Evolutionary conservation across 805 yeast genomes (phyloP), one percentile per base, ranked within the genome.

Genomic region (Yamadazyma nakazawae): DNA sequence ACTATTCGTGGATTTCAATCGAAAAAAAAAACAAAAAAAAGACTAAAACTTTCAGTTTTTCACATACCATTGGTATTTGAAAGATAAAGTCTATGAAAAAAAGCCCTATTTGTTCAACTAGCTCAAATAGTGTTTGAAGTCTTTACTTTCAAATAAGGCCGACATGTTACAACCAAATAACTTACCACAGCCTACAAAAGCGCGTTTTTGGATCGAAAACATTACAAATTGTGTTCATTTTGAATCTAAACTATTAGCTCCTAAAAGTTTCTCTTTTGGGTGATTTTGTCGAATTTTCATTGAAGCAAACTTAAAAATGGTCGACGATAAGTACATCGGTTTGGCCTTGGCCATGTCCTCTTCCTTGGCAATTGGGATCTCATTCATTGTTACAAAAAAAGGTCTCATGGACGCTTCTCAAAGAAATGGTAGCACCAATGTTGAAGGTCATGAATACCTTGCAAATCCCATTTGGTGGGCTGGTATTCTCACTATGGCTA

Each of bases 381-480:
- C 94, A 1, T 90, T 89, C 65, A 90, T 89, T 55, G 82, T 89
- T 62, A 89, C 97, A 24, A 89, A 89, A 64, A 84, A 85, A 61
- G 97, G 96, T 10, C 77, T 90, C 25, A 78, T 82, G 63, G 83
- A 83, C 48, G 85, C 92, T 1, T 75, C 85, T 13, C 72, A 75
- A 48, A 70, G 75, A 37, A 81, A 81, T 47, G 88, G 88, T 2
- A 72, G 76, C 31, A 45, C 42, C 19, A 64, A 57, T 46, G 88
- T 84, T 25, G 86, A 86, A 49, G 89, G 90, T n/a, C 81, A 75
- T 60, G 82, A 85, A 57, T 89, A 89, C 61, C 69, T 89, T 52
- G 81, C 78, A 54, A 88, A 86, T 62, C 96, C 97, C 11, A 79
- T 88, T 34, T 89, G 97, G 97, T 87, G 96, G 88, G 87, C 92